Evolutionary conservation across 2,329 filamentous ascomycete genomes (phyloP), one percentile per base, ranked within the genome.

Genomic region (Hypoxylon sp.): DNA sequence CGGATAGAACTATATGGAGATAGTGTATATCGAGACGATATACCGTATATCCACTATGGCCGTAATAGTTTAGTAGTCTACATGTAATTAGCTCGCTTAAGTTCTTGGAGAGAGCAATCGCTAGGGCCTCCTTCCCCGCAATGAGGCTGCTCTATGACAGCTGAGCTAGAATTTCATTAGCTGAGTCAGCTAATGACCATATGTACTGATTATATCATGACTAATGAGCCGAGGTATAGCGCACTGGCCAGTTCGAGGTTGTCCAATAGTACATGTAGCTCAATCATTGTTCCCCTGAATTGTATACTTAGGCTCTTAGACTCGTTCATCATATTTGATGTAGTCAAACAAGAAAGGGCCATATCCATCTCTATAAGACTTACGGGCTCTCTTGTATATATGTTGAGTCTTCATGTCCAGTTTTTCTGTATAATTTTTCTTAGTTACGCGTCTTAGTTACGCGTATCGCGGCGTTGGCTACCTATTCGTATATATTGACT

Each of bases 51-150:
- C n/a, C n/a, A 19, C 6, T 2, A 42, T 42, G 5, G 2, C n/a
- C n/a, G 11, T n/a, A 42, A 5, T n/a, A 42, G 39, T 42, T 1
- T 33, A 17, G 19, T 8, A 33, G 13, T 29, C 13, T 37, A n/a
- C n/a, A n/a, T n/a, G n/a, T n/a, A n/a, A n/a, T n/a, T n/a, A 31
- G 26, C 24, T 44, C 24, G 22, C 17, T 19, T 54, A 42, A 29
- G 24, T 55, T 26, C 19, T 29, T n/a, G 19, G 37, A 13, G n/a
- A n/a, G n/a, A 46, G n/a, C 37, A 46, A 29, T 31, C 6, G 5
- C 33, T 10, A 33, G n/a, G 24, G 51, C 26, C 46, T 46, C 13
- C 17, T 63, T 59, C 64, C 64, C 64, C 64, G 54, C 64, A 63
- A 50, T 67, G 24, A 63, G 58, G 53, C 57, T 57, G 22, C 22